Evolutionary conservation across 164 flowering plant genomes (phyloP).

Genomic region (Saururus chinensis): DNA sequence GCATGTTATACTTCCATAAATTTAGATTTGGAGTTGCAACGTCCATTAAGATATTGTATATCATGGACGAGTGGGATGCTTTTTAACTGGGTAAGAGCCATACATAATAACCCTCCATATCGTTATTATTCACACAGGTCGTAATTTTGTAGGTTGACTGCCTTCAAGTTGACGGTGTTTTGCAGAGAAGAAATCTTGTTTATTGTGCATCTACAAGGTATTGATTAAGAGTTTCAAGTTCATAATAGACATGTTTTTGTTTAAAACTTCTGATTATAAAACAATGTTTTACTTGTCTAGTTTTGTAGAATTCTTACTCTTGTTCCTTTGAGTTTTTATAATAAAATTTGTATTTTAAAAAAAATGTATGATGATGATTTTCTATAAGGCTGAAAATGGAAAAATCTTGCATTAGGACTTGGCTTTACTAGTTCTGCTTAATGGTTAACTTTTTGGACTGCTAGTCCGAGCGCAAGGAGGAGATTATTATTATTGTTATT

Average conservation of each 20-base stretch:
- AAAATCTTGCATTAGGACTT: too few species aligned
- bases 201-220: constrained; percentile 99
- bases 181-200: constrained; percentile 80
- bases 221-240: not conserved
- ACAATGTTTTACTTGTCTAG: not conserved
- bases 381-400: too few species aligned
- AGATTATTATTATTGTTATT: too few species aligned
- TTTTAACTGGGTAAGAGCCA: not conserved
- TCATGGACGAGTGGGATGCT: not conserved
- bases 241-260: not conserved
- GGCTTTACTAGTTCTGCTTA: too few species aligned
- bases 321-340: not conserved
- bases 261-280: not conserved
- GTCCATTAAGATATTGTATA: not conserved
- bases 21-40: not conserved
- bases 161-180: constrained; percentile 87
- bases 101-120: not conserved
- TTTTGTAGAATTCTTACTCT: too few species aligned
- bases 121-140: not conserved
- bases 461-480: too few species aligned
- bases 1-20: not conserved
- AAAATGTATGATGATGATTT: too few species aligned
- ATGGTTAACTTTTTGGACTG: too few species aligned
- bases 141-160: constrained; percentile 71
- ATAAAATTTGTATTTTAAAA: too few species aligned